These are phyloP conservation scores for Rhinocladiella mackenziei DNA, from an alignment of 2,329 filamentous ascomycete species.

Conservation along the genomic window DNA sequence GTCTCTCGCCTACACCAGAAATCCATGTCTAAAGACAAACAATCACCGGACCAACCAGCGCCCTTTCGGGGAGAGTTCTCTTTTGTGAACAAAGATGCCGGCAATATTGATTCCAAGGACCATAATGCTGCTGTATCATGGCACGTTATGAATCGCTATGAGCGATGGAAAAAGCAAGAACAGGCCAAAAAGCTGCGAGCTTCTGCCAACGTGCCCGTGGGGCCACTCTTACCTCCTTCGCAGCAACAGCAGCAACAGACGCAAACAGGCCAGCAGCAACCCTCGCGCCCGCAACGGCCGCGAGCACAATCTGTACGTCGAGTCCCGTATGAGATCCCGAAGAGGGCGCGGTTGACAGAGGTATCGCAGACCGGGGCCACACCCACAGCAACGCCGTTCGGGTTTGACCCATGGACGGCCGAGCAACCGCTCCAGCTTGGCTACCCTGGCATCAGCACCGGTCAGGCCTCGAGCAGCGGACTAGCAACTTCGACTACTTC, in stretches of 20 bases:
- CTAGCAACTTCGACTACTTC: conserved; percentile 12
- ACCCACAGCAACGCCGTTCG: conserved; percentile 10
- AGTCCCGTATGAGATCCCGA: conserved; percentile 11
- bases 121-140: conserved; percentile 28
- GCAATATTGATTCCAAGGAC: conserved; percentile 29
- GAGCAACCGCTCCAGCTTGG: conserved; percentile 22
- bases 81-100: conserved; percentile 30
- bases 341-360: conserved; percentile 11
- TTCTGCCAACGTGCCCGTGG: conserved; percentile 25
- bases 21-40: conserved; percentile 24
- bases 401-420: conserved; percentile 23
- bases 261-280: conserved; percentile 2
- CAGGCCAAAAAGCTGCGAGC: conserved; percentile 24
- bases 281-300: conserved; percentile 1
- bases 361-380: conserved; percentile 8
- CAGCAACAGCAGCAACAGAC: conserved; percentile 5
- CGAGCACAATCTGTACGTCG: conserved; percentile 19
- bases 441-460: conserved; percentile 19
- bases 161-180: conserved; percentile 29
- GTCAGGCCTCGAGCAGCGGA: conserved; percentile 10
- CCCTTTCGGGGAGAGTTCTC: conserved; percentile 28
- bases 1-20: conserved; percentile 3
- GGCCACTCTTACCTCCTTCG: conserved; percentile 15
- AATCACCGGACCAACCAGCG: conserved; percentile 17
- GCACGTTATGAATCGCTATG: conserved; percentile 30